phyloP scores from a whole-genome alignment of 257 asterid species.

The Penstemon newberryi region DNA sequence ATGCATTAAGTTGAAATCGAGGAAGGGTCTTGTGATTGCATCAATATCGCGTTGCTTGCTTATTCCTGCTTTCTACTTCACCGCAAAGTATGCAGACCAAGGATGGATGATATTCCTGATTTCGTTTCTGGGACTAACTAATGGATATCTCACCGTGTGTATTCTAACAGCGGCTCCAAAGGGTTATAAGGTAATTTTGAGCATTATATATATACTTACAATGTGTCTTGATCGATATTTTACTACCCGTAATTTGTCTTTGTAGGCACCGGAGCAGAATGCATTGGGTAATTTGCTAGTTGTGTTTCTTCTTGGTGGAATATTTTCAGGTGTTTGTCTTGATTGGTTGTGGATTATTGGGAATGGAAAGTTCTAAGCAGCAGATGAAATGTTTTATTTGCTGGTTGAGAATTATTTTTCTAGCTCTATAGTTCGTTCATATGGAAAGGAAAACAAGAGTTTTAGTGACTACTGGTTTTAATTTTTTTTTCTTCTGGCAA shows the following conservation, averaged over 20 bases:
- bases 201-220: too few species aligned
- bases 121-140: conserved; percentile 71
- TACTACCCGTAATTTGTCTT: background rate
- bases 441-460: too few species aligned
- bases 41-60: conserved; percentile 55
- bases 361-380: conserved; percentile 42
- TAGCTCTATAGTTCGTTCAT: too few species aligned
- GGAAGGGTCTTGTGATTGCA: conserved; percentile 62
- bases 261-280: conserved; percentile 95
- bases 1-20: conserved; percentile 45
- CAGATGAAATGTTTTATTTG: background rate
- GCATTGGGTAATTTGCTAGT: conserved; percentile 83
- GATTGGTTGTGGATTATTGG: conserved; percentile 93
- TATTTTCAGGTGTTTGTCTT: conserved; percentile 63
- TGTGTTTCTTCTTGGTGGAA: conserved; percentile 67
- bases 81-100: conserved; percentile 78
- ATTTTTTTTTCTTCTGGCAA: too few species aligned
- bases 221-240: too few species aligned
- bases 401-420: too few species aligned
- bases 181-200: conserved; percentile 64
- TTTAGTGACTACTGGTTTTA: too few species aligned
- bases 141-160: conserved; percentile 82
- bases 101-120: conserved; percentile 79
- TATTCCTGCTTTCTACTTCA: conserved; percentile 77
- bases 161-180: conserved; percentile 70